Evolutionary conservation across 257 asterid species (phyloP).

Genomic region (Nicotiana obtusifolia): DNA sequence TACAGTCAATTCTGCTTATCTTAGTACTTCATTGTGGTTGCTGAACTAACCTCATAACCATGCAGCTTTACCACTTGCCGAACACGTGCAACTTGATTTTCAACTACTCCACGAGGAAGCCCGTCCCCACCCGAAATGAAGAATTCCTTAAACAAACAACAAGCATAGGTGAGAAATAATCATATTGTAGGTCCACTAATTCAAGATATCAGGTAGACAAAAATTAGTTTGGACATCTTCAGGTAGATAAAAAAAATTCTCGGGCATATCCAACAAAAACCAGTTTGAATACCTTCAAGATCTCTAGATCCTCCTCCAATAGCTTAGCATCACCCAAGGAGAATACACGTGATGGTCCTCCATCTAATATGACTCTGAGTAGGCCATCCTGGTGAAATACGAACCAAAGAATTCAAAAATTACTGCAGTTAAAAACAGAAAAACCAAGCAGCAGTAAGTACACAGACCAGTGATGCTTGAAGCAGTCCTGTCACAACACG

Average conservation of each 20-base stretch:
- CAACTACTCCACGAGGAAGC: slow-evolving; percentile 98
- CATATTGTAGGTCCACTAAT: not conserved
- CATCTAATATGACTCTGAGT: slow-evolving; percentile 79
- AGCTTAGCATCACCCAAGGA: slow-evolving; percentile 68
- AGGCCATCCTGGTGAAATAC: slow-evolving; percentile 65
- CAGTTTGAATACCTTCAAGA: slow-evolving; percentile 56
- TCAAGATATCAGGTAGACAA: not conserved
- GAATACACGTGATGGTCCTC: slow-evolving; percentile 82
- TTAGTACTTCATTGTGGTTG: not conserved
- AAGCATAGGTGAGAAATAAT: not conserved
- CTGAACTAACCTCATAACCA: slow-evolving; percentile 72
- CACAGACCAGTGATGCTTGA: slow-evolving; percentile 87
- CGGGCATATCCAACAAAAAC: not conserved
- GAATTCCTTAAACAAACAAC: slow-evolving; percentile 48
- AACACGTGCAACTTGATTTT: slow-evolving; percentile 77
- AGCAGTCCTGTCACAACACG: slow-evolving; percentile 95
- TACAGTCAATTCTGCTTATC: not conserved
- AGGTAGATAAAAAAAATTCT: not conserved
- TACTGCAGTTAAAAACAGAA: not conserved
- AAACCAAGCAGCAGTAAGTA: not conserved
- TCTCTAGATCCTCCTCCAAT: slow-evolving; percentile 83
- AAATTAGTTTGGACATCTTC: not conserved
- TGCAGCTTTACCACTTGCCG: slow-evolving; percentile 73
- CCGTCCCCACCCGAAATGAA: slow-evolving; percentile 98
- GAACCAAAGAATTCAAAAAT: slow-evolving; percentile 13